Evolutionary conservation across 169 alveolate genomes (phyloP), one percentile per base, ranked within the genome.

Genomic region (Cryptosporidium ubiquitum): DNA sequence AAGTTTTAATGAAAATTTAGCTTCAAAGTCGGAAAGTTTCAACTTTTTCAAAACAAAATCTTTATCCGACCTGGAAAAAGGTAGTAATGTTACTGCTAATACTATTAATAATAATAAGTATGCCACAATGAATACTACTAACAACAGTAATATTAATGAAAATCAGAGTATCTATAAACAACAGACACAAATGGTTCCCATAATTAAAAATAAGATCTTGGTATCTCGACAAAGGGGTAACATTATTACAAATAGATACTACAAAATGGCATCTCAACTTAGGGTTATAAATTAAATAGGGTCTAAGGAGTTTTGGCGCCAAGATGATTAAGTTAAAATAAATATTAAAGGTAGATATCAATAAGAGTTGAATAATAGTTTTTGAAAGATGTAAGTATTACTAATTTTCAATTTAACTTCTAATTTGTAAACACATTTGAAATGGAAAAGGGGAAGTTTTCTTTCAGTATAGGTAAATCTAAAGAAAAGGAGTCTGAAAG

Each of bases 211-310:
- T 6, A 26, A 44, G 42, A 26, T 23, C 29, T 14, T 14, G 16
- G 16, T 47, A 70, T 42, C 3, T 16, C 70, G 55, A 73, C 57
- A 31, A 0, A 49, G 71, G 55, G 33, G 70, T 5, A 73, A 55
- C 14, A 57, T 57, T 6, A 52, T 73, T 14, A 73, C 85, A 6
- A 73, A 70, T 35, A 73, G 85, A 39, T 73, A 73, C 35, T 73
- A 73, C 55, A 73, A n/a, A 55, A 73, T 73, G 85, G 85, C 85
- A 29, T 73, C 85, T 20, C 51, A 52, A 55, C 52, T 73, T 23
- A 51, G 85, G 31, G 85, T 73, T n/a, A 73, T 73, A 33, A 31
- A 57, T 33, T 73, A 58, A 29, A n/a, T 18, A 33, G 33, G 52
- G n/a, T 37, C 37, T n/a, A 23, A 55, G 20, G 14, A 20, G 12